phyloP scores from a whole-genome alignment of 495 filamentous ascomycete genomes.

The Talaromyces borbonicus region DNA sequence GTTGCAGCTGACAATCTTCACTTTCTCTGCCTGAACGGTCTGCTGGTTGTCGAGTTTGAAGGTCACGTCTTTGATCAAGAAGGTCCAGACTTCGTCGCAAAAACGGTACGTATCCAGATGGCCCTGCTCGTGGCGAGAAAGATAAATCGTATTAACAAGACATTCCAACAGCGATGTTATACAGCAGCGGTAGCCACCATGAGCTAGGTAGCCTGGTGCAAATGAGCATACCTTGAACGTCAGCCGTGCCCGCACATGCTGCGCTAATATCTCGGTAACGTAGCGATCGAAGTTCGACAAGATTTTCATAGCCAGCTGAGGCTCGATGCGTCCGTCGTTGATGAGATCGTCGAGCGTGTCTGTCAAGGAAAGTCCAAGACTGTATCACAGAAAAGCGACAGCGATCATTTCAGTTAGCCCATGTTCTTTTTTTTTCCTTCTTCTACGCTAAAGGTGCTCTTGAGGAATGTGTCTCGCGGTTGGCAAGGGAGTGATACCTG shows the following conservation, averaged over 20 bases:
- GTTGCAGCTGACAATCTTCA: slow-evolving; percentile 97
- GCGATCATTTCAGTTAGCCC: not conserved
- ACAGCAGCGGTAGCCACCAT: too few species aligned
- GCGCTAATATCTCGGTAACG: slow-evolving; percentile 77
- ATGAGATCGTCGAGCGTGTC: slow-evolving; percentile 97
- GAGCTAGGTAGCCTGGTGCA: not conserved
- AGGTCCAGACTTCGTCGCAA: slow-evolving; percentile 99
- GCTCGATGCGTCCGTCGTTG: slow-evolving; percentile 84
- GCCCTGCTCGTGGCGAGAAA: too few species aligned
- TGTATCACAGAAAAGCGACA: slow-evolving; percentile 23
- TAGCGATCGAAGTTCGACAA: slow-evolving; percentile 83
- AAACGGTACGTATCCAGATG: slow-evolving; percentile 98
- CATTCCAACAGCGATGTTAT: too few species aligned
- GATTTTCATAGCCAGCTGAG: slow-evolving; percentile 97
- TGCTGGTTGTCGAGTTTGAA: slow-evolving; percentile 89
- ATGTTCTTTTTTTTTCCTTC: not conserved
- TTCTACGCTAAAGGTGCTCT: not conserved
- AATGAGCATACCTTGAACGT: slow-evolving; percentile 89
- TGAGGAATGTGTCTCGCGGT: slow-evolving; percentile 1
- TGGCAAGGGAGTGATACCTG: slow-evolving; percentile 52
- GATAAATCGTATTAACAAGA: too few species aligned
- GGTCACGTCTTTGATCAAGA: slow-evolving; percentile 94
- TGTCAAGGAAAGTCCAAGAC: slow-evolving; percentile 82
- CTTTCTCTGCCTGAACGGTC: slow-evolving; percentile 59
- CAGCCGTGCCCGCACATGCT: slow-evolving; percentile 83